Evolutionary conservation across 2,329 filamentous ascomycete species (phyloP).

Genomic region (Calonectria ilicicola): DNA sequence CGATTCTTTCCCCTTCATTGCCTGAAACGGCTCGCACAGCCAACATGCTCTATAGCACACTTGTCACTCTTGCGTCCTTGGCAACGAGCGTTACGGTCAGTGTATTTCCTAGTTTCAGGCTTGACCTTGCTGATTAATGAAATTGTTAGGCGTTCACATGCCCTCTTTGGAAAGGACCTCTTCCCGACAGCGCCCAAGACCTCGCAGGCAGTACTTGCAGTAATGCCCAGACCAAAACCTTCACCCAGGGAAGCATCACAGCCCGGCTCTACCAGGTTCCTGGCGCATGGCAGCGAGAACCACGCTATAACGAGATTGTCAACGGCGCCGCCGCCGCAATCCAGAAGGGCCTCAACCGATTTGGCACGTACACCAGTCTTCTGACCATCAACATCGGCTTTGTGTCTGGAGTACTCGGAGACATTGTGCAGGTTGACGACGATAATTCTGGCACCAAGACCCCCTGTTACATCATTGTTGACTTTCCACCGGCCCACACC

Average conservation of each 20-base stretch:
- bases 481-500: conserved; percentile 12
- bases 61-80: not conserved
- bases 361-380: conserved; percentile 14
- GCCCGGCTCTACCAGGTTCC: conserved; percentile 28
- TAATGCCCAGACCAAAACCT: conserved; percentile 9
- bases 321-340: conserved; percentile 22
- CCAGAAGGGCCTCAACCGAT: conserved; percentile 20
- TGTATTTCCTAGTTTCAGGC: not conserved
- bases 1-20: no score
- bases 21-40: not conserved
- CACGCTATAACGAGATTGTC: conserved; percentile 24
- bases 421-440: conserved; percentile 26
- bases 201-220: conserved; percentile 19
- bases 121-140: not conserved
- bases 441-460: conserved; percentile 19
- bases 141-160: conserved; percentile 13
- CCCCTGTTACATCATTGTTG: conserved; percentile 24
- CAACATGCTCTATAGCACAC: not conserved
- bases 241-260: conserved; percentile 14
- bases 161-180: conserved; percentile 24
- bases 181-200: conserved; percentile 22
- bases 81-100: not conserved
- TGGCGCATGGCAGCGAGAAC: conserved; percentile 14
- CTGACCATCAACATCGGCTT: conserved; percentile 27
- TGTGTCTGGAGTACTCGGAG: conserved; percentile 23